Percentiles rank a stretch among this genome's conserved stretches.
phyloP scores from a whole-genome alignment of 1,284 basidiomycete species.

The Earliella scabrosa region DNA sequence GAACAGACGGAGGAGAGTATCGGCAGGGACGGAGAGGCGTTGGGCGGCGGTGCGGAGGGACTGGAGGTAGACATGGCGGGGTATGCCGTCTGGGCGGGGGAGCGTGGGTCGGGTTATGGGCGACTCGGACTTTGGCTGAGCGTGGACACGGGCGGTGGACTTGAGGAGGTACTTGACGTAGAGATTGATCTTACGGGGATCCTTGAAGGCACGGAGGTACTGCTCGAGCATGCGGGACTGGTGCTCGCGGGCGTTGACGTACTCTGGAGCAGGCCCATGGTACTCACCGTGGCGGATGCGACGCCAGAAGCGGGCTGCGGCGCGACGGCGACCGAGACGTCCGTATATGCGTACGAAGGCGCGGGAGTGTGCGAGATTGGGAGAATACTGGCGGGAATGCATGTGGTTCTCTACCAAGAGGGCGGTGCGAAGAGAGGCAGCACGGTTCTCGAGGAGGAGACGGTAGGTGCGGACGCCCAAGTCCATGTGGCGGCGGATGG shows the following conservation, averaged over 20 bases:
- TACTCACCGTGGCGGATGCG: conserved; percentile 14
- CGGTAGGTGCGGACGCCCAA: conserved; percentile 9
- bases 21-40: conserved; percentile 34
- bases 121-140: neutral
- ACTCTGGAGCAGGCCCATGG: conserved; percentile 2
- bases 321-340: neutral
- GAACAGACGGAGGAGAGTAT: conserved; percentile 46
- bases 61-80: conserved; percentile 6
- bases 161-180: conserved; percentile 15
- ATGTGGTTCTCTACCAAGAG: conserved; percentile 11
- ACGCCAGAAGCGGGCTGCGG: conserved; percentile 13
- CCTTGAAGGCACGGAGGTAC: conserved; percentile 11
- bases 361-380: conserved; percentile 13
- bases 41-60: conserved; percentile 38
- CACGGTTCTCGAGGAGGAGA: conserved; percentile 6
- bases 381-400: neutral
- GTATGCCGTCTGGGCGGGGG: conserved; percentile 36
- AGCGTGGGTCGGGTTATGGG: conserved; percentile 6
- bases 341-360: conserved; percentile 16
- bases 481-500: conserved; percentile 24
- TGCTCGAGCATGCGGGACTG: conserved; percentile 2
- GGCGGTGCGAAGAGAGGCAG: neutral
- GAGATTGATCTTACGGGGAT: neutral
- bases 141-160: conserved; percentile 9
- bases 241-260: neutral